phyloP scores from a whole-genome alignment of 2,329 filamentous ascomycete genomes.

The Penicillium hordei region DNA sequence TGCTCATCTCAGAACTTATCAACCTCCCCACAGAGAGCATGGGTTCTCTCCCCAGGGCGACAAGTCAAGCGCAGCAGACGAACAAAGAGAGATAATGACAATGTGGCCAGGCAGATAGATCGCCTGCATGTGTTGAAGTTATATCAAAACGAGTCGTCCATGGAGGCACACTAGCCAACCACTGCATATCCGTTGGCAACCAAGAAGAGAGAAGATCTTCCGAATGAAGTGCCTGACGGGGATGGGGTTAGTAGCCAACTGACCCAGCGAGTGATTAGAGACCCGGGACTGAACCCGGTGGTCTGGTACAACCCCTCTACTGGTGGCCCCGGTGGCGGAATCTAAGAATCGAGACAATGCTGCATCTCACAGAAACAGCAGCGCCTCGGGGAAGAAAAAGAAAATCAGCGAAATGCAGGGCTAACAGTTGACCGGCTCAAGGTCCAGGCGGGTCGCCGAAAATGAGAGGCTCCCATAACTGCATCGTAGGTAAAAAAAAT shows the following conservation, averaged over 20 bases:
- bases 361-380: constrained; percentile 12
- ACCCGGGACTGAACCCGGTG: constrained; percentile 25
- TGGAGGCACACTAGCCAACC: constrained; percentile 19
- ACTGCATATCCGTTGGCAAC: constrained; percentile 22
- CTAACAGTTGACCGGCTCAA: constrained; percentile 7
- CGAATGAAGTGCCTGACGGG: constrained; percentile 13
- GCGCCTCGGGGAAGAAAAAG: constrained; percentile 15
- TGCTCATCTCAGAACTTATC: constrained; percentile 20
- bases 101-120: constrained; percentile 7
- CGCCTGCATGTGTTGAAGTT: constrained; percentile 25
- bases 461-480: constrained; percentile 15
- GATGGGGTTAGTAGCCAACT: constrained; percentile 16
- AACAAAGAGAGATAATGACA: constrained; percentile 4
- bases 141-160: constrained; percentile 23
- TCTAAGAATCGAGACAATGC: constrained; percentile 14
- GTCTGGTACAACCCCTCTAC: constrained; percentile 31
- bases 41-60: not conserved
- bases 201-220: constrained; percentile 24
- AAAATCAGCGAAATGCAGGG: constrained; percentile 14
- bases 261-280: constrained; percentile 15
- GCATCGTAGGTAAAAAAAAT: constrained; percentile 17
- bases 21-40: constrained; percentile 12
- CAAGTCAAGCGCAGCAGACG: not conserved
- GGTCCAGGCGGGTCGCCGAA: constrained; percentile 7
- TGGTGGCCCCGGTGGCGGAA: constrained; percentile 17